A percentile compares a stretch with the other conserved stretches of the same genome.
Evolutionary conservation across 768 basidiomycete species (phyloP).

Genomic region (Panellus pusillus): DNA sequence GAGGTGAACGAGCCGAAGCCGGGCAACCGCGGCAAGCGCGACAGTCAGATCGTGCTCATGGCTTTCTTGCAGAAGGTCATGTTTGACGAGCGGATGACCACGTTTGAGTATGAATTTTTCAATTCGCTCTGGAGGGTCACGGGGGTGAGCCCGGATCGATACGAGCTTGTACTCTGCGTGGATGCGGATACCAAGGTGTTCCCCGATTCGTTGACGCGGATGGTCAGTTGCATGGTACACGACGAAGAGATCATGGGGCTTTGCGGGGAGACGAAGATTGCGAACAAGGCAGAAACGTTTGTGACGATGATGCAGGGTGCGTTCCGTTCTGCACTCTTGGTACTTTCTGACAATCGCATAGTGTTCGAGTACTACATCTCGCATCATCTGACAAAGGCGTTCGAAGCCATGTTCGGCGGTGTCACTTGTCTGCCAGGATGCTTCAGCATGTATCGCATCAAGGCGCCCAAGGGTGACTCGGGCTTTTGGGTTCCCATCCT

Average conservation of each 20-base stretch:
- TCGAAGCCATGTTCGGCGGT: slow-evolving; percentile 99
- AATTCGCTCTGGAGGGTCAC: slow-evolving; percentile 96
- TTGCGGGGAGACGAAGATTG: slow-evolving; percentile 99
- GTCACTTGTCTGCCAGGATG: slow-evolving; percentile 99
- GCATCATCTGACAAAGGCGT: slow-evolving; percentile 98
- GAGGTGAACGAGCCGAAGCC: slow-evolving; percentile 91
- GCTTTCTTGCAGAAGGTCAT: slow-evolving; percentile 98
- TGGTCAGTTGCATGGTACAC: slow-evolving; percentile 95
- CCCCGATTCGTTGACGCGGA: slow-evolving; percentile 94
- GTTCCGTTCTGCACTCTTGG: slow-evolving; percentile 28
- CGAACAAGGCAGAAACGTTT: slow-evolving; percentile 98
- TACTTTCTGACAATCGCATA: slow-evolving; percentile 29
- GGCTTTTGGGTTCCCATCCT: slow-evolving; percentile 99
- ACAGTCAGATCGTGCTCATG: slow-evolving; percentile 98
- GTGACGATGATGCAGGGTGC: slow-evolving; percentile 99
- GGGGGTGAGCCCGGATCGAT: slow-evolving; percentile 93
- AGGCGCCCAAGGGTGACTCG: slow-evolving; percentile 93
- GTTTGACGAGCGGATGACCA: slow-evolving; percentile 99
- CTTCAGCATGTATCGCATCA: slow-evolving; percentile 99
- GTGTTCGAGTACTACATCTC: slow-evolving; percentile 99
- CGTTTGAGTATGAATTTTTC: slow-evolving; percentile 99
- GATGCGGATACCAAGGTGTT: slow-evolving; percentile 99
- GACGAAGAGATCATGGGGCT: slow-evolving; percentile 99
- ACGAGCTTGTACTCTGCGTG: slow-evolving; percentile 93
- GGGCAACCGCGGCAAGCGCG: slow-evolving; percentile 98